Evolutionary conservation across 805 yeast genomes (phyloP), one percentile per base, ranked within the genome.

Genomic region (Candida saitoana): DNA sequence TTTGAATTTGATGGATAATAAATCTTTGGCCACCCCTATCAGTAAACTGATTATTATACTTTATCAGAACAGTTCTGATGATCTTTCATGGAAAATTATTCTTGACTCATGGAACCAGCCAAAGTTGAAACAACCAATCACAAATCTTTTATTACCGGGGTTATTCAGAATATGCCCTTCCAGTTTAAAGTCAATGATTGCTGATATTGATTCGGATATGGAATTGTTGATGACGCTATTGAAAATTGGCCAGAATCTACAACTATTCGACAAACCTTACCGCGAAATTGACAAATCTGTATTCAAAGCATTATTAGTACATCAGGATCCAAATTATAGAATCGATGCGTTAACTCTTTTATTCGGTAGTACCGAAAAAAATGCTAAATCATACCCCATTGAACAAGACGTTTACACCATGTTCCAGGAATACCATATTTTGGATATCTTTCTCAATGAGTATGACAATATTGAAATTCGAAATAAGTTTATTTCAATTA

Each of bases 1-100:
- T n/a, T 54, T 84, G 11, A 50, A 62, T 2, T 59, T 70, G 14
- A 79, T 84, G 64, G 62, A 67, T 48, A 69, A 80, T 1, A 79
- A 76, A 49, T 75, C 87, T 0, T 56, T 87, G 42, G 82, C 93
- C 0, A 84, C 79, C 45, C 74, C 83, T 2, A 69, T 80, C 15
- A 81, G 85, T n/a, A 83, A 79, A 52, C 69, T 81, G 14, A 43
- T 83, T 1, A 66, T 67, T 5, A 53, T 72, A 0, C 45, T 52
- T 46, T 66, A 39, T 45, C 45, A 47, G 22, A 58, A 43, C 14
- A 36, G 67, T 4, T n/a, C 35, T 5, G 42, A 47, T 5, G 52
- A 59, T n/a, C 62, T 57, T 40, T 38, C 68, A 3, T 86, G 93
- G 93, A 53, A 65, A 14, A 54, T 65, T 0, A 65, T 77, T 0